A percentile compares a stretch with the other conserved stretches of the same genome.
Evolutionary conservation across 2,329 filamentous ascomycete genomes (phyloP).

Genomic region (Diaporthe amygdali): DNA sequence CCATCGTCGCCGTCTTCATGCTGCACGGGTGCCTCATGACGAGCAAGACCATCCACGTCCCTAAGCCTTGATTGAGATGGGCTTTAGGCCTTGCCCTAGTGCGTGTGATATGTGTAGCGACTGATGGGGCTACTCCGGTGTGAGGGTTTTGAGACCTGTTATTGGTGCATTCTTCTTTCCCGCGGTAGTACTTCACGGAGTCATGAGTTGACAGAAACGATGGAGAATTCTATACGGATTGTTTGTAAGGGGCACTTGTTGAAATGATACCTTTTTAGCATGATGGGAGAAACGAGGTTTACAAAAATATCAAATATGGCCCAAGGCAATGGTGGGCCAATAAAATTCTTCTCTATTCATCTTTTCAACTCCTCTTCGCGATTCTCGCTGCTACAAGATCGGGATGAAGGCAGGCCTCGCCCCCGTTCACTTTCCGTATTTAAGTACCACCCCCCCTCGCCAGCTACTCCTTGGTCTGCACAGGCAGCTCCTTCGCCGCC

Average conservation of each 20-base stretch:
- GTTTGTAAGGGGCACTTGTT: not conserved
- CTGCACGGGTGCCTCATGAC: constrained; percentile 94
- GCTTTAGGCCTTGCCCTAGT: not conserved
- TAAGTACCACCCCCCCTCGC: too few species aligned
- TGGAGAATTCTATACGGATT: not conserved
- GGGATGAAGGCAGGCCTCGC: too few species aligned
- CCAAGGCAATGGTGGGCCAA: not conserved
- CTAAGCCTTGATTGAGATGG: constrained; percentile 69
- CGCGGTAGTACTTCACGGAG: not conserved
- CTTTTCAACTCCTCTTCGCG: not conserved
- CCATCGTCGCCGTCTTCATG: constrained; percentile 79
- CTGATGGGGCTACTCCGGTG: not conserved
- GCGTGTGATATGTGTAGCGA: not conserved
- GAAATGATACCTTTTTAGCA: constrained; percentile 23
- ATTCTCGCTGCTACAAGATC: too few species aligned
- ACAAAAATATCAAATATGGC: constrained; percentile 2
- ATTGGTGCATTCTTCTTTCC: not conserved
- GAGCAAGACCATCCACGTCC: constrained; percentile 92
- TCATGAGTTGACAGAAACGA: not conserved
- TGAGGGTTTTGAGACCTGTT: not conserved
- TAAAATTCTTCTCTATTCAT: not conserved
- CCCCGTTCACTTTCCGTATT: too few species aligned
- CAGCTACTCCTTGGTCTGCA: constrained; percentile 23
- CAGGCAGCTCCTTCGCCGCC: constrained; percentile 26
- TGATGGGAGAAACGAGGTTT: not conserved